Base-by-base conservation (phyloP, 2,329 filamentous ascomycete genomes). In the Remersonia thermophila region DNA sequence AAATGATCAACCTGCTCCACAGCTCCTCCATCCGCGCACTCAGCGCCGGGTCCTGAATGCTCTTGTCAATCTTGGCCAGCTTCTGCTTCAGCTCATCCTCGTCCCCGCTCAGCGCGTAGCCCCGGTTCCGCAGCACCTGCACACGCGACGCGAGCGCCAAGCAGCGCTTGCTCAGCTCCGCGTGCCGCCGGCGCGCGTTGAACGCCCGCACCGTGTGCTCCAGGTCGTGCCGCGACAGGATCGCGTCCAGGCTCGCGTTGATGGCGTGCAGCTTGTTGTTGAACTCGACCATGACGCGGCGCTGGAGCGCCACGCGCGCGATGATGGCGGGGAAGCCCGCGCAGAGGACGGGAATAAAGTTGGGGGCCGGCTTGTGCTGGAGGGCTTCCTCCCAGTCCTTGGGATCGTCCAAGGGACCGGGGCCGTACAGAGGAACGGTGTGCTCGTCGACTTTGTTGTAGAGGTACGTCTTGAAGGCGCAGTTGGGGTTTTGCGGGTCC, bases 311-410 rank as follows among this genome's bases (percentile, higher is more conserved):
- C 38, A 91, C 72, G 30, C 84, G 77, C 44, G 79, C 71, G 15
- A 77, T 77, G 29, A 89, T 66, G 27, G 79, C 75, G 36, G 70
- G 65, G 55, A 87, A 91, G 20, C 84, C 84, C 1, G 73, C 71
- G 47, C 76, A 81, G 7, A 87, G 66, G 4, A 85, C 80, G 3
- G 83, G 84, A 51, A 91, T 81, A 52, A 77, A 84, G 36, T 78
- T 78, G 7, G 77, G 69, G 27, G 72, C 79, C 4, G 84, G 84
- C 60, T 87, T 86, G 52, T 81, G 80, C 47, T 80, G 73, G 18
- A 89, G 69, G 0, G 84, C 84, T 49, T 86, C 81, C 51, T 93
- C 84, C 82, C 83, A 93, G 52, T 83, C 82, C 45, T 74, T 71
- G 27, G 79, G 73, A 52, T 87, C 77, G 53, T 91, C 84, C 47